Conservation (phyloP, 2,329 filamentous ascomycete genomes). For the Fusarium sp. region DNA sequence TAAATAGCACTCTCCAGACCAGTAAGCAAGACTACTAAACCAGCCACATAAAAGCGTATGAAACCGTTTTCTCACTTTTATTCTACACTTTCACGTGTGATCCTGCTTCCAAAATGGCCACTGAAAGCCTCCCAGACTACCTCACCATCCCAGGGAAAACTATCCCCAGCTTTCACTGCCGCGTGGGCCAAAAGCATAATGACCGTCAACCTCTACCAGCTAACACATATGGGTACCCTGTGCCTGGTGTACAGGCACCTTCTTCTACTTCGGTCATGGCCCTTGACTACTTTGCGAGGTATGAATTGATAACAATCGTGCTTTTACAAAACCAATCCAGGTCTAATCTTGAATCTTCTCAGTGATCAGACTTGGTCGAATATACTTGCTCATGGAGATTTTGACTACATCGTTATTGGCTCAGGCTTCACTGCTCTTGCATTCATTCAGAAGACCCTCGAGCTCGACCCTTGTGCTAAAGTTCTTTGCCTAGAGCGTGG, state of each 20-base stretch:
- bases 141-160: conserved; percentile 4
- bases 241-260: neutral
- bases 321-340: neutral
- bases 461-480: neutral
- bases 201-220: conserved; percentile 5
- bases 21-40: neutral
- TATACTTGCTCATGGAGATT: conserved; percentile 1
- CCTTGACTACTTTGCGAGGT: conserved; percentile 4
- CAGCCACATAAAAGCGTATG: neutral
- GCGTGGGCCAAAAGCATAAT: neutral
- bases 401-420: conserved; percentile 3
- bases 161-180: conserved; percentile 10
- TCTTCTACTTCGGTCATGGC: conserved; percentile 1
- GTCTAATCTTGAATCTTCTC: neutral
- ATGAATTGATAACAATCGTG: neutral
- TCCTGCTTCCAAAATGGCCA: neutral
- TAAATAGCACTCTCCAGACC: neutral
- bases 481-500: conserved; percentile 6
- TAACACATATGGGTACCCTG: conserved; percentile 2
- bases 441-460: conserved; percentile 5
- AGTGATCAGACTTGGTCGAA: conserved; percentile 4
- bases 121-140: conserved; percentile 1
- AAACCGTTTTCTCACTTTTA: neutral
- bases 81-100: neutral
- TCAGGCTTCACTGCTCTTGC: conserved; percentile 5